phyloP scores from a whole-genome alignment of 2,329 filamentous ascomycete genomes.

The Nannizziopsis arthrosporioides region DNA sequence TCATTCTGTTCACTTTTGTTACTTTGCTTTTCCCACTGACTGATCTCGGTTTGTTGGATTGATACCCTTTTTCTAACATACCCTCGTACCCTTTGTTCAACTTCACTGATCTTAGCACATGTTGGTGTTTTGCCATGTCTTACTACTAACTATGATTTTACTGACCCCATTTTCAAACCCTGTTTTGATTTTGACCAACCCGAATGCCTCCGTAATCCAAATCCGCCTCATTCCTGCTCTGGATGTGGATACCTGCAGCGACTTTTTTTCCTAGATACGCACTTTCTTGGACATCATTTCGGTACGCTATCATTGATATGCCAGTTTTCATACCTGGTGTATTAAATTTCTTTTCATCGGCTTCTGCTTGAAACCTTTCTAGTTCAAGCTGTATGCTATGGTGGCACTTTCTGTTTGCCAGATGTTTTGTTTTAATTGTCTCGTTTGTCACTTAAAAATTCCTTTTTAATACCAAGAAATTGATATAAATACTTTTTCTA shows the following conservation, averaged over 20 bases:
- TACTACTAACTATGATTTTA: slow-evolving; percentile 6
- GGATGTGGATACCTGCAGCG: too few relatives aligned
- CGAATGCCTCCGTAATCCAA: too few relatives aligned
- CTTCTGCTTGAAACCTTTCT: too few relatives aligned
- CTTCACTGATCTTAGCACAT: slow-evolving; percentile 3
- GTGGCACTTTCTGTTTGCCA: slow-evolving; percentile 1
- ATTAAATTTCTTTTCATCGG: too few relatives aligned
- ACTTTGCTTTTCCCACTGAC: background rate
- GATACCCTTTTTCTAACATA: slow-evolving; percentile 10
- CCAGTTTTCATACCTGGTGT: too few relatives aligned
- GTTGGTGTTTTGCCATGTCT: slow-evolving; percentile 2
- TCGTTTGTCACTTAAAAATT: background rate
- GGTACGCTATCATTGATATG: too few relatives aligned
- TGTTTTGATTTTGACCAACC: background rate
- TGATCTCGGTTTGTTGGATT: slow-evolving; percentile 7
- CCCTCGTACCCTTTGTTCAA: slow-evolving; percentile 3
- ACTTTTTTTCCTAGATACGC: too few relatives aligned
- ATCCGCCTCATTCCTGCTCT: too few relatives aligned
- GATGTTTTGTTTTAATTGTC: slow-evolving; percentile 1
- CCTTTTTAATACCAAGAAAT: slow-evolving; percentile 1
- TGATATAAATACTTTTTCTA: background rate
- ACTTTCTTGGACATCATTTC: too few relatives aligned
- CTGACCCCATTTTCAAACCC: background rate
- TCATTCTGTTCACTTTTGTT: background rate
- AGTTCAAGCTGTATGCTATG: background rate